Conservation (phyloP, 2,329 filamentous ascomycete genomes). For the Coniochaeta prunicola region DNA sequence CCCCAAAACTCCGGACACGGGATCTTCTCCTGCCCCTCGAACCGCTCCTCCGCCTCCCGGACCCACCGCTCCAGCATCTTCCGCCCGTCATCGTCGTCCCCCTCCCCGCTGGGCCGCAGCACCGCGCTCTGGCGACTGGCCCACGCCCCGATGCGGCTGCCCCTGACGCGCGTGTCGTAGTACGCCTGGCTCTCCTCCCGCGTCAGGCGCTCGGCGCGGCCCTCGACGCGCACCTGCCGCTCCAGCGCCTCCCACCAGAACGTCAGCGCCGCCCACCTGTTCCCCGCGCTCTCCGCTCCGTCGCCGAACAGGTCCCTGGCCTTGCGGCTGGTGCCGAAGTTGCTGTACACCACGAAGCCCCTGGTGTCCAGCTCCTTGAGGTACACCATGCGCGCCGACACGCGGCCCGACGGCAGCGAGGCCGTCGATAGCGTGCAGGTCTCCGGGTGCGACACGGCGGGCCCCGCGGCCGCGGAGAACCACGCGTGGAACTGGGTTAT, state of each 20-base stretch:
- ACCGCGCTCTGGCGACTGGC: constrained; percentile 83
- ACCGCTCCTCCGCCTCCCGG: constrained; percentile 65
- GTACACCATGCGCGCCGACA: constrained; percentile 83
- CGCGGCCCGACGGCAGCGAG: constrained; percentile 71
- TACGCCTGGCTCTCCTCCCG: constrained; percentile 65
- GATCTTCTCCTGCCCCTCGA: constrained; percentile 69
- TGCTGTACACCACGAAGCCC: constrained; percentile 90
- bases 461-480: constrained; percentile 66
- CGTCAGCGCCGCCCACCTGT: constrained; percentile 72
- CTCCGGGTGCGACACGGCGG: constrained; percentile 68
- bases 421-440: constrained; percentile 85
- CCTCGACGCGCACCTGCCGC: constrained; percentile 87
- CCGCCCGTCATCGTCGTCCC: constrained; percentile 61
- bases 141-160: constrained; percentile 85
- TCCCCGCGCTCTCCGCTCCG: constrained; percentile 29
- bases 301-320: constrained; percentile 53
- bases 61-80: constrained; percentile 72
- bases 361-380: constrained; percentile 82
- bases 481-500: constrained; percentile 82
- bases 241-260: constrained; percentile 89
- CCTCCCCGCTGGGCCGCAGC: constrained; percentile 38
- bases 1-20: constrained; percentile 95
- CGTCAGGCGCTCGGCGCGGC: constrained; percentile 58
- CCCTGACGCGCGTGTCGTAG: constrained; percentile 64
- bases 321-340: constrained; percentile 73